Conservation (phyloP, 495 filamentous ascomycete species). For the Penicillium soppii region DNA sequence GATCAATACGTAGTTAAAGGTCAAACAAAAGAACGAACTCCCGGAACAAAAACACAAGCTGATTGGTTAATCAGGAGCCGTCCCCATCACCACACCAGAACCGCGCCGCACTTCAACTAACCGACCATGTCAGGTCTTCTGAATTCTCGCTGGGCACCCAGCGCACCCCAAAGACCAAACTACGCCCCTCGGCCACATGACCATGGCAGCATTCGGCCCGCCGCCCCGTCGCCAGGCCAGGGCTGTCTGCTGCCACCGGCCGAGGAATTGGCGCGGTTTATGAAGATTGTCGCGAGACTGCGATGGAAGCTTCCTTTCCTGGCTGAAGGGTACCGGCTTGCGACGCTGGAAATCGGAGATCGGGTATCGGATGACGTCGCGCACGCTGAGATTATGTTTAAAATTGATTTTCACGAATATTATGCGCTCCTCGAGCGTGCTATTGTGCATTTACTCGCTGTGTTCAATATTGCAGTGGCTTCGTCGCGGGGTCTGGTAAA, state of each 20-base stretch:
- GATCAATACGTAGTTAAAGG: too few relatives aligned
- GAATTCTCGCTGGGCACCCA: slow-evolving; percentile 33
- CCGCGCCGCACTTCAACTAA: not conserved
- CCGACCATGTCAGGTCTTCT: slow-evolving; percentile 25
- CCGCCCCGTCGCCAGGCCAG: slow-evolving; percentile 10
- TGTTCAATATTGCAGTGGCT: slow-evolving; percentile 52
- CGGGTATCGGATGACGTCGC: slow-evolving; percentile 16
- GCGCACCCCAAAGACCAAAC: slow-evolving; percentile 1
- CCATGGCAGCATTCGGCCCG: slow-evolving; percentile 17
- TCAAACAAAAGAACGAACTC: too few relatives aligned
- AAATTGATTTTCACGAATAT: slow-evolving; percentile 69
- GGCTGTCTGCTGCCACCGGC: slow-evolving; percentile 24
- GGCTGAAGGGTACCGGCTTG: slow-evolving; percentile 49
- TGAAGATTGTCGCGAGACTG: slow-evolving; percentile 55
- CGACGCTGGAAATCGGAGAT: slow-evolving; percentile 27
- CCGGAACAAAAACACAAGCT: too few relatives aligned
- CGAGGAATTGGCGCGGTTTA: slow-evolving; percentile 51
- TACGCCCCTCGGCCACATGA: not conserved
- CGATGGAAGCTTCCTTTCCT: slow-evolving; percentile 62
- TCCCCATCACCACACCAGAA: not conserved
- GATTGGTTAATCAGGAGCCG: not conserved
- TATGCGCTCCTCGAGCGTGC: slow-evolving; percentile 66
- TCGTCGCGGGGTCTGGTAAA: slow-evolving; percentile 1
- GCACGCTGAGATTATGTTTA: slow-evolving; percentile 63
- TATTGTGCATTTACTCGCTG: slow-evolving; percentile 57